Evolutionary conservation across 371 early-diverging fungal species (phyloP).

Genomic region (Mortierella sp.): DNA sequence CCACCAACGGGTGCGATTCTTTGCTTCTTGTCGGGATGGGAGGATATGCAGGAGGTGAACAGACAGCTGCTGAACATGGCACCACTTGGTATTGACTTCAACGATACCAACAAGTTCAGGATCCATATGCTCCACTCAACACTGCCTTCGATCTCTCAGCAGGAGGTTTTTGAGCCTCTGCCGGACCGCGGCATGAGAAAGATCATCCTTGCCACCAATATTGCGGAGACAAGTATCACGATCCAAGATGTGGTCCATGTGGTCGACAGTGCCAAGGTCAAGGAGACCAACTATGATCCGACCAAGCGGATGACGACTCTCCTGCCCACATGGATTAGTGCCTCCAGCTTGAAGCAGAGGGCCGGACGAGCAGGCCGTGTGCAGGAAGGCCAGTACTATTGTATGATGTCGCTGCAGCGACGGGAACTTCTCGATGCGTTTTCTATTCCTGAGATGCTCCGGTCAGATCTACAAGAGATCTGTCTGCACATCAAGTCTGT

Average conservation of each 20-base stretch:
- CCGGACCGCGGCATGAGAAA: constrained; percentile 68
- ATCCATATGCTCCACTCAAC: constrained; percentile 74
- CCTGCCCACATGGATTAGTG: constrained; percentile 68
- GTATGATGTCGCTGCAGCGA: constrained; percentile 60
- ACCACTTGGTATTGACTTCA: constrained; percentile 49
- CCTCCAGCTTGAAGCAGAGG: constrained; percentile 81
- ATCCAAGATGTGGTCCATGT: constrained; percentile 87
- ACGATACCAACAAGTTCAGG: constrained; percentile 44
- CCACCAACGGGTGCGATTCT: constrained; percentile 68
- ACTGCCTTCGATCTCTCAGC: constrained; percentile 68
- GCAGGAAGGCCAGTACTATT: constrained; percentile 72
- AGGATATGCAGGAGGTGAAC: constrained; percentile 63
- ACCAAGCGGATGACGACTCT: constrained; percentile 69
- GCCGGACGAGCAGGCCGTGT: constrained; percentile 88
- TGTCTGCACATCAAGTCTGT: constrained; percentile 72
- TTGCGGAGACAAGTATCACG: constrained; percentile 93
- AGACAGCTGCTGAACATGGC: constrained; percentile 34
- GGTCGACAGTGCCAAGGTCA: constrained; percentile 80
- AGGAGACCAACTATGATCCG: constrained; percentile 63
- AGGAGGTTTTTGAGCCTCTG: constrained; percentile 71
- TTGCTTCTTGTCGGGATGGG: constrained; percentile 83
- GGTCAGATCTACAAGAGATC: constrained; percentile 77
- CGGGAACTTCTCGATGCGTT: constrained; percentile 56
- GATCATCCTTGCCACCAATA: constrained; percentile 88
- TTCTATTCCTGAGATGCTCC: constrained; percentile 73